Conservation (phyloP, 2,329 filamentous ascomycete species). For the Shiraia bambusicola region DNA sequence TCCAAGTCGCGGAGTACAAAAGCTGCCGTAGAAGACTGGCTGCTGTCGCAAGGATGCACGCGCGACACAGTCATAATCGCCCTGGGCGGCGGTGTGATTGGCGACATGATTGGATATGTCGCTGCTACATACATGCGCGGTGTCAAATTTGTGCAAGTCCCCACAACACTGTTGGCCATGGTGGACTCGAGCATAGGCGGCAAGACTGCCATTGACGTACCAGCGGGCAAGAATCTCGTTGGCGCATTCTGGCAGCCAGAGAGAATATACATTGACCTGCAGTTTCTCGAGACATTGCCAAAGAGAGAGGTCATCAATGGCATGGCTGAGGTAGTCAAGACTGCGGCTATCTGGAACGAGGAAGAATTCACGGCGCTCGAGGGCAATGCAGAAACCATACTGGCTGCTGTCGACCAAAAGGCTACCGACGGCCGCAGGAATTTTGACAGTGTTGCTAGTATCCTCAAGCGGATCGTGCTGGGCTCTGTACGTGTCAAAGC, state of each 20-base stretch:
- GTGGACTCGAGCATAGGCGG: conserved; percentile 98
- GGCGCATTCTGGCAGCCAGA: conserved; percentile 96
- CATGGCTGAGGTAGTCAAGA: conserved; percentile 98
- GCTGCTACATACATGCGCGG: conserved; percentile 98
- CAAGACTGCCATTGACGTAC: conserved; percentile 97
- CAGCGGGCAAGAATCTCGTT: conserved; percentile 92
- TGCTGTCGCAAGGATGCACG: conserved; percentile 88
- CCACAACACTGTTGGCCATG: conserved; percentile 93
- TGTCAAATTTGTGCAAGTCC: conserved; percentile 93
- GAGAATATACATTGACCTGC: conserved; percentile 90
- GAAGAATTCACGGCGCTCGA: conserved; percentile 82
- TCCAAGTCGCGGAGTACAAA: conserved; percentile 94
- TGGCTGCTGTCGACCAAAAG: conserved; percentile 68
- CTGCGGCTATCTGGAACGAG: conserved; percentile 93
- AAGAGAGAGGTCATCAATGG: conserved; percentile 95
- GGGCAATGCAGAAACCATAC: conserved; percentile 73
- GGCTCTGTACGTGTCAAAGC: conserved; percentile 94
- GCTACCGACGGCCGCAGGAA: conserved; percentile 58
- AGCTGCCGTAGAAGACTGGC: conserved; percentile 95
- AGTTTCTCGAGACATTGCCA: conserved; percentile 87
- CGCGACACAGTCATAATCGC: conserved; percentile 94
- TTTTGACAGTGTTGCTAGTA: conserved; percentile 65
- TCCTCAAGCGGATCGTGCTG: conserved; percentile 67
- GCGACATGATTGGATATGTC: conserved; percentile 96
- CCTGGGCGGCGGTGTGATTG: conserved; percentile 93